Evolutionary conservation across 768 basidiomycete species (phyloP).

Genomic region (Tremella fuciformis): DNA sequence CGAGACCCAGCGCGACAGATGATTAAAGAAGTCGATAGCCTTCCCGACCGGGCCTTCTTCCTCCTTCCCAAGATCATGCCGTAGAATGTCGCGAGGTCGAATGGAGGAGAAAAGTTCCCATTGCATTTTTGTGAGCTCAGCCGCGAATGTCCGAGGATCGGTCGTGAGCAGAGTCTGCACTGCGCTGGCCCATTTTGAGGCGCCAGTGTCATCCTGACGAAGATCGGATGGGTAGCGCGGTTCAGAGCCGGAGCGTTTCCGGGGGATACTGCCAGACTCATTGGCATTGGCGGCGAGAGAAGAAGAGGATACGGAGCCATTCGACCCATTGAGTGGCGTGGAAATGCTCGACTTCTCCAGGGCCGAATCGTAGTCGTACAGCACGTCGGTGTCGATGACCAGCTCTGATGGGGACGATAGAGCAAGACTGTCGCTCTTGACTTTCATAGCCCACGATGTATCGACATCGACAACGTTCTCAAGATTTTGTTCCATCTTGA

Average conservation of each 20-base stretch:
- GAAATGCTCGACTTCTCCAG: slow-evolving; percentile 10
- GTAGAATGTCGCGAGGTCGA: slow-evolving; percentile 83
- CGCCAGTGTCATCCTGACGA: slow-evolving; percentile 9
- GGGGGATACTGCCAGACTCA: not conserved
- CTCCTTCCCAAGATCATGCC: slow-evolving; percentile 66
- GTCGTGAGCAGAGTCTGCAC: slow-evolving; percentile 11
- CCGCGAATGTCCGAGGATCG: slow-evolving; percentile 61
- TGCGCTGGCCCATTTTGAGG: slow-evolving; percentile 14
- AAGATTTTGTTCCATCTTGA: slow-evolving; percentile 31
- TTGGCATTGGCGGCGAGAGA: not conserved
- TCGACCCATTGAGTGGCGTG: slow-evolving; percentile 1
- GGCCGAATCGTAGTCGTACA: slow-evolving; percentile 23
- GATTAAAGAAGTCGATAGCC: slow-evolving; percentile 75
- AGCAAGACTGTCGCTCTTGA: not conserved
- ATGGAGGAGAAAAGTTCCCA: slow-evolving; percentile 70
- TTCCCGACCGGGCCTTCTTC: slow-evolving; percentile 68
- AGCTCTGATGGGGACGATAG: slow-evolving; percentile 11
- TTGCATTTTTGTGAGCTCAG: slow-evolving; percentile 78
- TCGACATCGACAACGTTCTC: slow-evolving; percentile 37
- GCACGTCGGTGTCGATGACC: slow-evolving; percentile 19
- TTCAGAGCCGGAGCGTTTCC: not conserved
- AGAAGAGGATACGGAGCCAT: not conserved
- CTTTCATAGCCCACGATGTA: slow-evolving; percentile 36
- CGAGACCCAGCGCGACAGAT: slow-evolving; percentile 81
- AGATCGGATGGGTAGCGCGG: not conserved